Evolutionary conservation across 768 basidiomycete species (phyloP).

Genomic region (Serendipita sp.): DNA sequence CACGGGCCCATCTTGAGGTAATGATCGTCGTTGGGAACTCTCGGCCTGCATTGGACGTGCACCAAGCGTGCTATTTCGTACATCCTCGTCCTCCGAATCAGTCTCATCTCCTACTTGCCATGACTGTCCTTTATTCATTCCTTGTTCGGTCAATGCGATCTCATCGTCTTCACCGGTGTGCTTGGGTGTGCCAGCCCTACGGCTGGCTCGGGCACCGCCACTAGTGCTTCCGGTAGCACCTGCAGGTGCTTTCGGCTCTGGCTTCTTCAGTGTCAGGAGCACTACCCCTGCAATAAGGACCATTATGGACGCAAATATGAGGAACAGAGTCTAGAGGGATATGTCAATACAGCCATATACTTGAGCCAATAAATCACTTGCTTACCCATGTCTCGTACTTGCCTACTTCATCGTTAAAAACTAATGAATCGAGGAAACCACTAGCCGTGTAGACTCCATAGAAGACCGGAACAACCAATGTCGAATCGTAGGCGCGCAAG

Average conservation of each 20-base stretch:
- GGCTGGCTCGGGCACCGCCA: background rate
- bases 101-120: conserved; percentile 1
- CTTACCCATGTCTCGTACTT: conserved; percentile 72
- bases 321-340: conserved; percentile 35
- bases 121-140: background rate
- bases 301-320: conserved; percentile 73
- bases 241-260: conserved; percentile 26
- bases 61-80: background rate
- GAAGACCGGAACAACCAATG: conserved; percentile 84
- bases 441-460: conserved; percentile 83
- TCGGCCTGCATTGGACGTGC: background rate
- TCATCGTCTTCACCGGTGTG: background rate
- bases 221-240: background rate
- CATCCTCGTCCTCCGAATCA: background rate
- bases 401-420: conserved; percentile 70
- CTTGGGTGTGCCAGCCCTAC: background rate
- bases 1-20: background rate
- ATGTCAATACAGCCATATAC: background rate
- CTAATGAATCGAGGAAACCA: conserved; percentile 33
- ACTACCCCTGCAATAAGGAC: conserved; percentile 84
- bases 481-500: conserved; percentile 78
- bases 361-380: background rate
- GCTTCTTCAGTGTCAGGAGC: conserved; percentile 86
- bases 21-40: conserved; percentile 2
- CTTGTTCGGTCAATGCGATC: background rate